Conservation (phyloP, 2,329 filamentous ascomycete genomes). For the Capronia epimyces region DNA sequence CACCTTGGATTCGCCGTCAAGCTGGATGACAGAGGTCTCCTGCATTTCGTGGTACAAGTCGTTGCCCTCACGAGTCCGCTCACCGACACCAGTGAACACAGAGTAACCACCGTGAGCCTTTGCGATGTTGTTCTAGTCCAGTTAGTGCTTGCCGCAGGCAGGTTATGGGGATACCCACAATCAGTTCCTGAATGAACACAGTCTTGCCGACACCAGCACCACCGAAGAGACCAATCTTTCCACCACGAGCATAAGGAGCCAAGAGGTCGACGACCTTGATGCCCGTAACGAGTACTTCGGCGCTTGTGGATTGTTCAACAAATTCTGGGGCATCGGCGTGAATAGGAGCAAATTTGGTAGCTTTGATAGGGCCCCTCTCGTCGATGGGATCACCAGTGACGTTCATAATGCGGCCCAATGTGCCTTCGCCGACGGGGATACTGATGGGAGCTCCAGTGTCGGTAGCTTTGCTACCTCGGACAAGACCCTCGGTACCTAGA, state of each 20-base stretch:
- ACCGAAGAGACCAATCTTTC: slow-evolving; percentile 99
- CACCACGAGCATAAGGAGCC: slow-evolving; percentile 98
- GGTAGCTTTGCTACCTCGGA: slow-evolving; percentile 75
- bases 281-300: slow-evolving; percentile 96
- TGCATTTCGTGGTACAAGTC: slow-evolving; percentile 99
- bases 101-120: slow-evolving; percentile 99
- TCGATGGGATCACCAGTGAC: slow-evolving; percentile 99
- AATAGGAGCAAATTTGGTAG: slow-evolving; percentile 78
- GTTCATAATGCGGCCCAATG: slow-evolving; percentile 99
- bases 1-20: slow-evolving; percentile 99
- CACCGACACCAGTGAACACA: slow-evolving; percentile 99
- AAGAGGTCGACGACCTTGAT: slow-evolving; percentile 99
- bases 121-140: slow-evolving; percentile 89
- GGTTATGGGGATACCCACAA: slow-evolving; percentile 48
- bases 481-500: slow-evolving; percentile 96
- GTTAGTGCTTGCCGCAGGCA: slow-evolving; percentile 8
- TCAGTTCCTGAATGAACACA: slow-evolving; percentile 99
- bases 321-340: slow-evolving; percentile 91
- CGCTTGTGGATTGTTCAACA: slow-evolving; percentile 89
- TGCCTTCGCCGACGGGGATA: slow-evolving; percentile 88
- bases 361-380: slow-evolving; percentile 97
- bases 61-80: slow-evolving; percentile 99
- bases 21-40: slow-evolving; percentile 98
- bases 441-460: slow-evolving; percentile 95
- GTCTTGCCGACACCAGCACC: slow-evolving; percentile 99